Evolutionary conservation across 768 basidiomycete species (phyloP).

Genomic region (Mycena latifolia): DNA sequence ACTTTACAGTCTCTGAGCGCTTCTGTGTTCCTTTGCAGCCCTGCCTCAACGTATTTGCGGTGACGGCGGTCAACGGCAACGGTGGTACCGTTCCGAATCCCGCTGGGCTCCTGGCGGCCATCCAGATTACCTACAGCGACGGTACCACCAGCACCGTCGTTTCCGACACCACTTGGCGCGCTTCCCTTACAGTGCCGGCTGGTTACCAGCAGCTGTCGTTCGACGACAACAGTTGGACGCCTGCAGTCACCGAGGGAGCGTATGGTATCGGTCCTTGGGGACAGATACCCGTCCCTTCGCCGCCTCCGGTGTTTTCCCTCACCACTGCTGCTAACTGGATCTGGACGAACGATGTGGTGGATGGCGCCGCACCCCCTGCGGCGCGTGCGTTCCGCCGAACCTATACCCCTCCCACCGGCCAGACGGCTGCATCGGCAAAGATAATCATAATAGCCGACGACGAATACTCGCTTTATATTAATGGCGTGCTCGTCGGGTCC

Average conservation of each 20-base stretch:
- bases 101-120: slow-evolving; percentile 45
- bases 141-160: slow-evolving; percentile 44
- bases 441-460: slow-evolving; percentile 42
- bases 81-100: too few species aligned
- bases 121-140: slow-evolving; percentile 46
- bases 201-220: slow-evolving; percentile 44
- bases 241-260: slow-evolving; percentile 41
- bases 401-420: slow-evolving; percentile 37
- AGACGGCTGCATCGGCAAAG: slow-evolving; percentile 38
- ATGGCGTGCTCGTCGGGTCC: slow-evolving; percentile 42
- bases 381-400: slow-evolving; percentile 45
- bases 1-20: slow-evolving; percentile 36
- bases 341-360: slow-evolving; percentile 45
- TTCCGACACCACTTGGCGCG: slow-evolving; percentile 47
- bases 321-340: slow-evolving; percentile 45
- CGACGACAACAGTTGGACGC: slow-evolving; percentile 46
- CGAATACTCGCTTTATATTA: slow-evolving; percentile 43
- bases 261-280: slow-evolving; percentile 29
- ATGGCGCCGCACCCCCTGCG: slow-evolving; percentile 36
- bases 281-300: slow-evolving; percentile 26
- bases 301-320: slow-evolving; percentile 37
- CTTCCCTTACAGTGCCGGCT: slow-evolving; percentile 37
- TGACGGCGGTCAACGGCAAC: slow-evolving; percentile 37
- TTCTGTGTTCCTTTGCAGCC: slow-evolving; percentile 44
- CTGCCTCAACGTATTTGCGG: slow-evolving; percentile 47